Base-by-base conservation (phyloP, 495 filamentous ascomycete genomes). In the Rusavskia elegans region DNA sequence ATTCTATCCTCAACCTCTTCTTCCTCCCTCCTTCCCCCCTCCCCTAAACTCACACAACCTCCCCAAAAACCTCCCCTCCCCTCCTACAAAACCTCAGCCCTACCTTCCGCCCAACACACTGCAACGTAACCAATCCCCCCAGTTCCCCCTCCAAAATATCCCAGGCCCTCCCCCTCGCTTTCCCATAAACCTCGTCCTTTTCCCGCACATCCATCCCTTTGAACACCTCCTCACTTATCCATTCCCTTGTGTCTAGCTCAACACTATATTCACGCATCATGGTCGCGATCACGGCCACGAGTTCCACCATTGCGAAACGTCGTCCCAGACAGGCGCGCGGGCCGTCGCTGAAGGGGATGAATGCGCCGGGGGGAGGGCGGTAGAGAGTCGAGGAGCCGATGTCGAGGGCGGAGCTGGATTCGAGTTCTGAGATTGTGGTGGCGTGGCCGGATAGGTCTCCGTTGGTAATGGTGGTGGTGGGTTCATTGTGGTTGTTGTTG, bases 321-420 rank as follows among this genome's bases (percentile, higher is more conserved):
- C 53, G 48, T 1, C 53, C 53, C 17, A 55, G 35, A 32, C 53
- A 55, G n/a, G n/a, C 48, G 27, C 53, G 48, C 4, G 53, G 48
- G 13, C 48, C 53, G 0, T 39, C 23, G 38, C 53, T 50, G 48
- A 55, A 55, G 19, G 53, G 53, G 30, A 50, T 25, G 32, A 55
- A 55, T 8, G 53, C 53, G 39, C 39, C 39, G 3, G 20, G 39
- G 39, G 39, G 3, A 11, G 39, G 39, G 39, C 20, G 39, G 39
- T 19, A 42, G n/a, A 42, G 39, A 0, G n/a, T 42, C 7, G 39
- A 5, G n/a, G 39, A 5, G 48, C 19, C 45, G n/a, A 42, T 17
- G 39, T 42, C 39, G 39, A 21, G 39, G 39, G 39, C 8, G 39
- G n/a, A 17, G 39, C 1, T 1, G 39, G 2, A 1, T 19, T 42